A percentile compares a stretch with the other conserved stretches of the same genome.
Evolutionary conservation across 139 green algal species (phyloP).

Genomic region (Picochlorum sp.): DNA sequence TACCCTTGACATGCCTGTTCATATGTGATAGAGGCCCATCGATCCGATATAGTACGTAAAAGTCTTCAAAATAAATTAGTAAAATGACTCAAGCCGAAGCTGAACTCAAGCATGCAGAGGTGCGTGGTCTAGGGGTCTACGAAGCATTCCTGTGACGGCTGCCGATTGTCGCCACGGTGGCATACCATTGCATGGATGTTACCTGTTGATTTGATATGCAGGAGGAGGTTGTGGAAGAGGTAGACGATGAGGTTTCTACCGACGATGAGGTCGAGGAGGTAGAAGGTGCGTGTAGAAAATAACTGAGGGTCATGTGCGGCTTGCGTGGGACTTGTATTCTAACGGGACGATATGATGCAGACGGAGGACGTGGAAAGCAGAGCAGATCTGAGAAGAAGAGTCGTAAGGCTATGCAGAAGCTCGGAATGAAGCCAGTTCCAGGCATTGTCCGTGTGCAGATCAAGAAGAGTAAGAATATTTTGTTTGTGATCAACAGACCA

Average conservation of each 20-base stretch:
- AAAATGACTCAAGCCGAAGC: conserved; percentile 15
- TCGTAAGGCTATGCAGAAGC: conserved; percentile 97
- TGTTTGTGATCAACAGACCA: conserved; percentile 95
- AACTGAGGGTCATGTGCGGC: neutral
- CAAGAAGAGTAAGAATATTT: conserved; percentile 93
- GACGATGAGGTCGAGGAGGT: conserved; percentile 22
- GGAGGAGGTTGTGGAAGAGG: conserved; percentile 23
- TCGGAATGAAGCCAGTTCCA: conserved; percentile 95
- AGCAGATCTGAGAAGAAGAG: conserved; percentile 96
- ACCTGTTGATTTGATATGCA: neutral
- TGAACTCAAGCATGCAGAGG: neutral
- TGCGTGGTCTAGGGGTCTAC: neutral
- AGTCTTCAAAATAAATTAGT: neutral
- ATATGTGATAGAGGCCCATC: too few relatives aligned
- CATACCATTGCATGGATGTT: neutral
- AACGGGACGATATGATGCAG: conserved; percentile 7
- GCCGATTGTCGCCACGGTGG: neutral
- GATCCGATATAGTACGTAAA: too few relatives aligned
- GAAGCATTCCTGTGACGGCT: neutral
- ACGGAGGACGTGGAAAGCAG: conserved; percentile 75
- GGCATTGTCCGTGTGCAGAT: conserved; percentile 91
- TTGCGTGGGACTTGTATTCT: neutral
- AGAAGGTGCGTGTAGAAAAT: conserved; percentile 5
- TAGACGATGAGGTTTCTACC: conserved; percentile 24
- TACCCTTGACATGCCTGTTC: too few relatives aligned